phyloP scores from a whole-genome alignment of 108 stramenopile genomes.

The Pseudonitzschia delicatissima region DNA sequence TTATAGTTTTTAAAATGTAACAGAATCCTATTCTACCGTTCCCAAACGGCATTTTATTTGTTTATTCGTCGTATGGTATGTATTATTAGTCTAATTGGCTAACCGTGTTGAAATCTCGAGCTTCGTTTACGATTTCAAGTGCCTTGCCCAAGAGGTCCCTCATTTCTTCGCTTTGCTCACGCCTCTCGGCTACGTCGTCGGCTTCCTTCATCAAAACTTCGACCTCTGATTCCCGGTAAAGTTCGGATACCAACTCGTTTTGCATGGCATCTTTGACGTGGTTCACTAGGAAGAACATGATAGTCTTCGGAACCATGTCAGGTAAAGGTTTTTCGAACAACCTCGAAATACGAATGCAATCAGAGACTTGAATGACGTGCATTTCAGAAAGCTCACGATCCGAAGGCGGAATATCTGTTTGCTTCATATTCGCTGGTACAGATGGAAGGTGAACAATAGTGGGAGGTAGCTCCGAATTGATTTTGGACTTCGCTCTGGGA shows the following conservation, averaged over 20 bases:
- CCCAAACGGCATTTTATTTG: neutral
- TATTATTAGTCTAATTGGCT: slow-evolving; percentile 14
- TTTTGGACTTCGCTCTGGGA: slow-evolving; percentile 22
- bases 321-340: slow-evolving; percentile 96
- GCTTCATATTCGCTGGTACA: slow-evolving; percentile 91
- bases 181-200: slow-evolving; percentile 83
- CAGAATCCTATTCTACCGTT: slow-evolving; percentile 2
- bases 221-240: slow-evolving; percentile 90
- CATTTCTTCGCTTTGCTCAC: slow-evolving; percentile 93
- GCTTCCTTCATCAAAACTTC: slow-evolving; percentile 85
- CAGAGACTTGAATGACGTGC: slow-evolving; percentile 95
- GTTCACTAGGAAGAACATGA: slow-evolving; percentile 99
- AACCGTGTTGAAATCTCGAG: slow-evolving; percentile 83
- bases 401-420: slow-evolving; percentile 85
- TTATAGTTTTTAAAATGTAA: too few species aligned
- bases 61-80: neutral
- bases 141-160: slow-evolving; percentile 87
- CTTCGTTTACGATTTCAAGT: slow-evolving; percentile 94
- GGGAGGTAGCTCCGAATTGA: slow-evolving; percentile 46
- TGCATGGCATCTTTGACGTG: slow-evolving; percentile 92
- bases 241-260: slow-evolving; percentile 92
- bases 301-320: slow-evolving; percentile 97
- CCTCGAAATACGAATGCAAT: slow-evolving; percentile 93
- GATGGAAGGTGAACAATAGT: slow-evolving; percentile 91
- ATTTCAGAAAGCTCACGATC: slow-evolving; percentile 90